Base-by-base conservation (phyloP, 139 green algal genomes). In the Asterochloris sp. region DNA sequence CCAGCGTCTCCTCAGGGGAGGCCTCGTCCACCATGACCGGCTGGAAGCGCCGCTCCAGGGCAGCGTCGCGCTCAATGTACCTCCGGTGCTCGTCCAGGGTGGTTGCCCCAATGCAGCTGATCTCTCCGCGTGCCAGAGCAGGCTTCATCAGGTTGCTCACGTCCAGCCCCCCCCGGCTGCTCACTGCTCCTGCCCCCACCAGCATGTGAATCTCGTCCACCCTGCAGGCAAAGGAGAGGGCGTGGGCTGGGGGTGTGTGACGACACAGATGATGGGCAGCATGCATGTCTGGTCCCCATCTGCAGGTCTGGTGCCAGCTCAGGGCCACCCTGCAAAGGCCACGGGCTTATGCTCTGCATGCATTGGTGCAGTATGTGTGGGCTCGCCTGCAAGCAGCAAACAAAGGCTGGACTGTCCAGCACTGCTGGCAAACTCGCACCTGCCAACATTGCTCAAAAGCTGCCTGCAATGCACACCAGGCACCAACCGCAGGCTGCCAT, bases 141-240 rank as follows among this genome's bases (percentile, higher is more conserved):
- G 96, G 96, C 90, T 99, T 99, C 54, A 99, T 83, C 60, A 99
- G 85, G 86, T 99, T 98, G 82, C 89, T 82, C 76, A 99, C 95
- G 91, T 99, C 97, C 75, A 98, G 86, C 27, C 97, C 97, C 60
- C 92, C 91, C 71, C 92, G 91, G 47, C 89, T 87, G 73, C 90
- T 89, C 84, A 62, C 90, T 88, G 23, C 85, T 73, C 27, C 83
- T 71, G 61, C 97, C 96, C 97, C 97, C 61, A 99, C 95, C 29
- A 99, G 87, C 47, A 93, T 98, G 93, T 99, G 97, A 26, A 99
- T 78, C 81, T 97, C 93, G 81, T 97, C 93, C 27, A 97, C 92
- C 84, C 84, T 87, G 78, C 64, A 67, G 15, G 16, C 14, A 83
- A 83, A 54, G 38, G 38, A 54, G 38, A 54, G n/a, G n/a, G n/a